A percentile compares a stretch with the other conserved stretches of the same genome.
Evolutionary conservation across 768 basidiomycete genomes (phyloP).

Genomic region (Tylopilus subfusipes): DNA sequence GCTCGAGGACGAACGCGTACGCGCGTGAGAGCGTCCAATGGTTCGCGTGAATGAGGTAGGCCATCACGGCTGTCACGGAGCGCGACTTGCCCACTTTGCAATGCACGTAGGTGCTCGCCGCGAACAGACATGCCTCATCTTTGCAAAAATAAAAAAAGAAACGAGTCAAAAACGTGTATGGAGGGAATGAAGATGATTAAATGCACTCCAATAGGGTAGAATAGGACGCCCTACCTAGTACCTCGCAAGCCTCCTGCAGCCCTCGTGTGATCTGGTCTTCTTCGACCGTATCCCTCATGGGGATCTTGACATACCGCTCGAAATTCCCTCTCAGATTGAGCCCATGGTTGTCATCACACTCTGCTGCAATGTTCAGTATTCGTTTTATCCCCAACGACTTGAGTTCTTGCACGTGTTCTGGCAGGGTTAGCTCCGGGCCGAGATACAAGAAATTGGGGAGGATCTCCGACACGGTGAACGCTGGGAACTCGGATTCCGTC

Average conservation of each 20-base stretch:
- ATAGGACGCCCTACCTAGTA: constrained; percentile 62
- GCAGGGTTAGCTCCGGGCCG: constrained; percentile 78
- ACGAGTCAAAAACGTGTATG: not conserved
- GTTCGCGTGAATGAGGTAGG: constrained; percentile 95
- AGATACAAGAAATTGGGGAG: constrained; percentile 88
- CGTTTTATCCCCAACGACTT: constrained; percentile 74
- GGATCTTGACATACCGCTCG: constrained; percentile 81
- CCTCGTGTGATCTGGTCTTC: constrained; percentile 84
- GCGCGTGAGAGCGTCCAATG: constrained; percentile 94
- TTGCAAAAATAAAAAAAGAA: constrained; percentile 2
- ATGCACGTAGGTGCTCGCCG: constrained; percentile 89
- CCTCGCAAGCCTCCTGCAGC: constrained; percentile 80
- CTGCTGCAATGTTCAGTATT: constrained; percentile 87
- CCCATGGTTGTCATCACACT: constrained; percentile 84
- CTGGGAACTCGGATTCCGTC: constrained; percentile 49
- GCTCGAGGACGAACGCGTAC: constrained; percentile 87
- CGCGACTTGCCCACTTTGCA: constrained; percentile 96
- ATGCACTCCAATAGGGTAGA: constrained; percentile 2
- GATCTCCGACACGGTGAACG: constrained; percentile 86
- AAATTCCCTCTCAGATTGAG: constrained; percentile 65
- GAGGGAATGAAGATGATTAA: not conserved
- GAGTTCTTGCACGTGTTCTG: constrained; percentile 74
- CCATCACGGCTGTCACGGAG: constrained; percentile 95
- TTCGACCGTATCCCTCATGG: constrained; percentile 94
- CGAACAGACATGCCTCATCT: constrained; percentile 93